These are phyloP conservation scores for Paramecium bursaria DNA, from an alignment of 73 alveolate genomes.

Conservation along the genomic window DNA sequence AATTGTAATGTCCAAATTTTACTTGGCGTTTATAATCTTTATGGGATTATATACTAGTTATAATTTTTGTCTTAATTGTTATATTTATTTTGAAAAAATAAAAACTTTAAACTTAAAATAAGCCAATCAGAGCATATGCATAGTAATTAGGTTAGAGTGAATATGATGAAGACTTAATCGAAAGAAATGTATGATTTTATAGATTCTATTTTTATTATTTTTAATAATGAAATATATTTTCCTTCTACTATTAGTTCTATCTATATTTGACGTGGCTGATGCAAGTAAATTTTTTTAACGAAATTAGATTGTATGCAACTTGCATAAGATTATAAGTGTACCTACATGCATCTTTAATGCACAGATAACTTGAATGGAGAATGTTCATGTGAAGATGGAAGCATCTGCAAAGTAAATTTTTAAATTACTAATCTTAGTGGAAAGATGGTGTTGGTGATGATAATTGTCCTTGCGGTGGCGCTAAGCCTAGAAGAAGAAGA, in stretches of 20 bases:
- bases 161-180: conserved; percentile 56
- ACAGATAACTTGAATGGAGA: conserved; percentile 68
- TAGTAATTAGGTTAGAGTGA: conserved; percentile 33
- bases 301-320: conserved; percentile 63
- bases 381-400: conserved; percentile 72
- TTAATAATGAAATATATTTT: too few relatives aligned
- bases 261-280: too few relatives aligned
- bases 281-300: background rate
- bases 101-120: conserved; percentile 6
- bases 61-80: background rate
- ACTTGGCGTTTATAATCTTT: too few relatives aligned
- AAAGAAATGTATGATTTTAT: background rate
- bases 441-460: conserved; percentile 62
- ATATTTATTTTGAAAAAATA: conserved; percentile 36
- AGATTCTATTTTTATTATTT: too few relatives aligned
- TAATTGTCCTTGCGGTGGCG: conserved; percentile 70
- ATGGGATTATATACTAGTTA: conserved; percentile 37
- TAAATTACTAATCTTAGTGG: too few relatives aligned
- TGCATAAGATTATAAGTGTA: conserved; percentile 71
- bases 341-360: conserved; percentile 64
- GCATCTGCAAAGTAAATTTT: conserved; percentile 64
- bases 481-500: conserved; percentile 69
- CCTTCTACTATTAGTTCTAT: too few relatives aligned
- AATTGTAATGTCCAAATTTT: conserved; percentile 72
- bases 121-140: conserved; percentile 34